Evolutionary conservation across 192 early-diverging fungal genomes (phyloP).

Genomic region (Chytriomyces confervae): DNA sequence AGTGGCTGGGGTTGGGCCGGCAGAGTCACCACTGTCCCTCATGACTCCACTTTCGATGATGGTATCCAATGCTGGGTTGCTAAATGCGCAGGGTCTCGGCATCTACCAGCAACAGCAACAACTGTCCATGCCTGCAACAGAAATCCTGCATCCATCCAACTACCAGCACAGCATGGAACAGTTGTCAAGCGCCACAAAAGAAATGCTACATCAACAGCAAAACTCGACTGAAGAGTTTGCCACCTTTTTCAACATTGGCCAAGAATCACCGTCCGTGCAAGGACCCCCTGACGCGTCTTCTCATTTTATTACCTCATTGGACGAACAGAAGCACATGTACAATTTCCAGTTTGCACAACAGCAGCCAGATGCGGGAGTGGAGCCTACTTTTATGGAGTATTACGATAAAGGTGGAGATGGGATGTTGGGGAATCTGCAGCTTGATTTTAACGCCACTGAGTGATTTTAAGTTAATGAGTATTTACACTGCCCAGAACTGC

Average conservation of each 20-base stretch:
- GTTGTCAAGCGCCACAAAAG: constrained; percentile 3
- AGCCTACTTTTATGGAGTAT: no score
- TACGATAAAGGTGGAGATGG: no score
- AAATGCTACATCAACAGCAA: constrained; percentile 15
- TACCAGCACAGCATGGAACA: constrained; percentile 25
- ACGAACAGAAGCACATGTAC: background rate
- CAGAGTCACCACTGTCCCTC: constrained; percentile 15
- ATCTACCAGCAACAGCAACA: constrained; percentile 1
- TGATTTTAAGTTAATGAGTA: no score
- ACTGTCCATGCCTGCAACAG: background rate
- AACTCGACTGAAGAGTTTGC: constrained; percentile 2
- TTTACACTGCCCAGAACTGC: no score
- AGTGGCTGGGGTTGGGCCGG: background rate
- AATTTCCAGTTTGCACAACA: background rate
- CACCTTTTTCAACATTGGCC: constrained; percentile 31
- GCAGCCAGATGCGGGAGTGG: no score
- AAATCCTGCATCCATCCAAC: background rate
- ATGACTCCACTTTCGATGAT: constrained; percentile 28
- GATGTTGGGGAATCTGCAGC: no score
- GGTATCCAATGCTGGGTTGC: constrained; percentile 4
- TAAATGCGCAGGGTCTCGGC: background rate
- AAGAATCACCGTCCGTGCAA: constrained; percentile 1
- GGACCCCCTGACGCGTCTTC: constrained; percentile 4
- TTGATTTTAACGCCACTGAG: no score
- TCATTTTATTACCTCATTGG: background rate